phyloP scores from a whole-genome alignment of 805 yeast genomes.

The Kuraishia hungarica region DNA sequence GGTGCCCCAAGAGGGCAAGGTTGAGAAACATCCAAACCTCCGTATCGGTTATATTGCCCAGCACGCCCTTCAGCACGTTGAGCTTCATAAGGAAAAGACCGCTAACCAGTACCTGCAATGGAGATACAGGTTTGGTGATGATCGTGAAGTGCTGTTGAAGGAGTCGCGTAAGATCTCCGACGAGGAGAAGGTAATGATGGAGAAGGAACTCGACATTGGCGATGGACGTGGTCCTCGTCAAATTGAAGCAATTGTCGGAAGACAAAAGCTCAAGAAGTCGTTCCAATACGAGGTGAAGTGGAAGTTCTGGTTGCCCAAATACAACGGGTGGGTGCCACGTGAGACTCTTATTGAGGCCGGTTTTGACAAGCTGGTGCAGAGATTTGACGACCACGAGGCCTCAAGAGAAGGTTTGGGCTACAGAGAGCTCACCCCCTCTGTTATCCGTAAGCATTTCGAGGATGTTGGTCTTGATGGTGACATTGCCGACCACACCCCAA shows the following conservation, averaged over 20 bases:
- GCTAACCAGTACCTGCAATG: conserved; percentile 97
- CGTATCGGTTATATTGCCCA: conserved; percentile 98
- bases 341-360: conserved; percentile 78
- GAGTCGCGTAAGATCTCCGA: conserved; percentile 84
- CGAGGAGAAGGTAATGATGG: conserved; percentile 70
- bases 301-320: conserved; percentile 86
- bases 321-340: conserved; percentile 87
- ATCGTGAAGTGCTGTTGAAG: conserved; percentile 90
- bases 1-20: conserved; percentile 78
- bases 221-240: conserved; percentile 87
- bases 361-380: conserved; percentile 84
- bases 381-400: conserved; percentile 98
- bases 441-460: conserved; percentile 92
- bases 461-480: conserved; percentile 97
- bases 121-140: conserved; percentile 98
- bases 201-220: conserved; percentile 65
- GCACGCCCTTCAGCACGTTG: conserved; percentile 96
- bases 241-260: conserved; percentile 92
- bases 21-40: conserved; percentile 95
- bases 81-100: conserved; percentile 94
- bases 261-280: conserved; percentile 92
- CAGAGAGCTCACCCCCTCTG: conserved; percentile 87
- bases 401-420: conserved; percentile 98
- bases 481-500: conserved; percentile 95
- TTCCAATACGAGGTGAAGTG: conserved; percentile 97